Evolutionary conservation across 2,329 filamentous ascomycete species (phyloP).

Genomic region (Ceratocystis colombiana): DNA sequence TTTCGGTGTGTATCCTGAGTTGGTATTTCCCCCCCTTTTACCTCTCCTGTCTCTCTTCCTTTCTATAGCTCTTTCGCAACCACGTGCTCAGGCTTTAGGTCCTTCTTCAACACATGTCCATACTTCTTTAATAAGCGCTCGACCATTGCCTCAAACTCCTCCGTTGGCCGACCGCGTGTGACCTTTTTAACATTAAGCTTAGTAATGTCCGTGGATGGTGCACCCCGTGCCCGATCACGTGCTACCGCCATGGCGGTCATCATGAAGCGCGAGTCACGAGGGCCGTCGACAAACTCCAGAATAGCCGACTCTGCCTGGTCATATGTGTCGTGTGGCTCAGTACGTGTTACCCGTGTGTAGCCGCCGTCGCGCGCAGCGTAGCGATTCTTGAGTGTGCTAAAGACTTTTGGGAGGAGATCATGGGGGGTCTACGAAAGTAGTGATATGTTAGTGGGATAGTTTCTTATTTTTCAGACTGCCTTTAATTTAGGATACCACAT

Average conservation of each 20-base stretch:
- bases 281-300: constrained; percentile 88
- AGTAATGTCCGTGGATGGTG: constrained; percentile 59
- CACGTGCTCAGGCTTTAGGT: constrained; percentile 27
- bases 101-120: constrained; percentile 24
- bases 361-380: constrained; percentile 74
- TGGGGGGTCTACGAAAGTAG: constrained; percentile 48
- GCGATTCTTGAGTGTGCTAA: constrained; percentile 68
- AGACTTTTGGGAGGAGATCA: constrained; percentile 70
- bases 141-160: constrained; percentile 58
- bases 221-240: constrained; percentile 46
- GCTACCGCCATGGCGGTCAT: constrained; percentile 82
- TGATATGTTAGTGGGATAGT: too few species aligned
- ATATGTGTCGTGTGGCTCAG: constrained; percentile 70
- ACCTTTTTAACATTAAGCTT: constrained; percentile 73
- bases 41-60: background rate
- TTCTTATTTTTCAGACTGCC: too few species aligned
- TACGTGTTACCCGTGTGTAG: constrained; percentile 88
- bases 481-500: too few species aligned
- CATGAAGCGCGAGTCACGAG: constrained; percentile 86
- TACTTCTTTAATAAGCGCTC: constrained; percentile 34
- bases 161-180: constrained; percentile 59
- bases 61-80: constrained; percentile 23
- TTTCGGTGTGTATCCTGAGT: background rate
- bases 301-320: constrained; percentile 87
- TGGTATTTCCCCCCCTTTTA: background rate